phyloP scores from a whole-genome alignment of 208 protist species.

The Herpetomonas tarakana region DNA sequence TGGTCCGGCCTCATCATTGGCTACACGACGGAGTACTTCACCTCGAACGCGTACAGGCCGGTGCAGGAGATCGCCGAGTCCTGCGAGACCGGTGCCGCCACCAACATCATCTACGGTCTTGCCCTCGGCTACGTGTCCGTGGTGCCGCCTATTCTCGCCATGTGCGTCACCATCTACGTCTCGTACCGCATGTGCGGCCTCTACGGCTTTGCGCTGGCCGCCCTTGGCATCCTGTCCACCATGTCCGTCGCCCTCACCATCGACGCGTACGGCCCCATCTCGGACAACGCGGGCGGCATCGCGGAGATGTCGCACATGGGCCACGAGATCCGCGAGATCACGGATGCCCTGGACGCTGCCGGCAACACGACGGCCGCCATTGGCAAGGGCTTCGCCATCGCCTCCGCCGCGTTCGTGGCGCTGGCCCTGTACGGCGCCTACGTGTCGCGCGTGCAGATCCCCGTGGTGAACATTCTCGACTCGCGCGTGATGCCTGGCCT shows the following conservation, averaged over 20 bases:
- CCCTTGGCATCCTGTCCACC: slow-evolving; percentile 95
- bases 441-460: slow-evolving; percentile 62
- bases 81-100: slow-evolving; percentile 86
- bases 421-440: slow-evolving; percentile 94
- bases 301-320: slow-evolving; percentile 91
- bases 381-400: slow-evolving; percentile 96
- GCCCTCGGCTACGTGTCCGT: slow-evolving; percentile 93
- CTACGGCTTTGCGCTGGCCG: slow-evolving; percentile 93
- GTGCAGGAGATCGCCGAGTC: slow-evolving; percentile 79
- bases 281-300: slow-evolving; percentile 95
- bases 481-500: slow-evolving; percentile 79
- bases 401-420: slow-evolving; percentile 90
- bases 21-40: slow-evolving; percentile 93
- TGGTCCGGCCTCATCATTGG: slow-evolving; percentile 87
- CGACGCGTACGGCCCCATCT: slow-evolving; percentile 95
- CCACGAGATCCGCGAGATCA: slow-evolving; percentile 88
- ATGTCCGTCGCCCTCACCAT: slow-evolving; percentile 91
- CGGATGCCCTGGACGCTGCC: slow-evolving; percentile 93
- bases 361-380: slow-evolving; percentile 96
- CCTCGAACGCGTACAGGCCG: slow-evolving; percentile 82
- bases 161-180: slow-evolving; percentile 83
- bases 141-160: slow-evolving; percentile 85
- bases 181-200: slow-evolving; percentile 72
- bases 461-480: slow-evolving; percentile 74
- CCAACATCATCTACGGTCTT: slow-evolving; percentile 94